These are phyloP conservation scores for Glomus cerebriforme DNA, from an alignment of 192 early-diverging fungal species.

Conservation along the genomic window DNA sequence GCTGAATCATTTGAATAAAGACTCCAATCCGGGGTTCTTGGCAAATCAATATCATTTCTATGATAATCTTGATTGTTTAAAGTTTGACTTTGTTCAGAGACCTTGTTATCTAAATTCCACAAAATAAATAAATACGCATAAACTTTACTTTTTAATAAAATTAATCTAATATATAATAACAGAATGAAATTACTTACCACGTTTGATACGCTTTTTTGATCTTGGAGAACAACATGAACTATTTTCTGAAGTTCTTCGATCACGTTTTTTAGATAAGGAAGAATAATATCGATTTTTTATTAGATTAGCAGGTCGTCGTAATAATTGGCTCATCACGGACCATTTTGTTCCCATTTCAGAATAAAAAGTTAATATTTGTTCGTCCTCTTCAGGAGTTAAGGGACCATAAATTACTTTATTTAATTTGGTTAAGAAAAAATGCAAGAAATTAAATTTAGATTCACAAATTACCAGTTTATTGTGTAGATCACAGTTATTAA, in stretches of 20 bases:
- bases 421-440: background rate
- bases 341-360: constrained; percentile 29
- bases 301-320: constrained; percentile 26
- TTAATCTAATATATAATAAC: background rate
- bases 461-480: background rate
- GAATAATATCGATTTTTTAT: constrained; percentile 34
- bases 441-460: background rate
- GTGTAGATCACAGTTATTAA: no score
- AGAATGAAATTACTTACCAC: background rate
- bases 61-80: background rate
- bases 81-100: no score
- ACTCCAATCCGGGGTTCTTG: background rate
- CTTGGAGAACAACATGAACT: background rate
- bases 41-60: background rate
- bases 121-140: background rate
- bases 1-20: background rate
- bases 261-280: constrained; percentile 23
- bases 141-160: background rate
- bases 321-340: constrained; percentile 15
- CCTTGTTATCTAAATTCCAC: background rate
- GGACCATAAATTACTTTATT: constrained; percentile 14
- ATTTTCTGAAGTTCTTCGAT: background rate
- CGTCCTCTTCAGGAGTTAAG: constrained; percentile 19
- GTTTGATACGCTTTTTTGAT: background rate
- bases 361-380: constrained; percentile 7